These are phyloP conservation scores for Gaultheria prostrata DNA, from an alignment of 148 eudicot species.

Conservation along the genomic window DNA sequence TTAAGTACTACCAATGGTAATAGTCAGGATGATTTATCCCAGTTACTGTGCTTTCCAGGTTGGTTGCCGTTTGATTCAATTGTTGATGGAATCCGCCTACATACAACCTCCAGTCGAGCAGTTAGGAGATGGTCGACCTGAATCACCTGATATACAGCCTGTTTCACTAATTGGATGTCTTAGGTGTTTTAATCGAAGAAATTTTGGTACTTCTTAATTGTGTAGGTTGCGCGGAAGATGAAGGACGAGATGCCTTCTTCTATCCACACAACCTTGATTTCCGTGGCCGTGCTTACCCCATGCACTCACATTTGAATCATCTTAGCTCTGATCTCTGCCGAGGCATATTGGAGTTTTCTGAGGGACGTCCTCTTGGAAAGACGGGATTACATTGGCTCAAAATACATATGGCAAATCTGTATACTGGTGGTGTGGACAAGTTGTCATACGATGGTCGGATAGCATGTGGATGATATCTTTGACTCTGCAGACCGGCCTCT, in stretches of 20 bases:
- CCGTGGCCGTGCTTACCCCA: constrained; percentile 95
- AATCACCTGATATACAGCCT: too few relatives aligned
- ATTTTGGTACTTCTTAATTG: not conserved
- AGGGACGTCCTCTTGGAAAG: constrained; percentile 83
- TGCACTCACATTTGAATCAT: constrained; percentile 94
- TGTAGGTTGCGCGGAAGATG: too few relatives aligned
- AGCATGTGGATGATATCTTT: constrained; percentile 78
- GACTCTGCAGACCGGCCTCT: constrained; percentile 30
- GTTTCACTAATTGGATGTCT: not conserved
- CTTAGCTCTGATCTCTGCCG: constrained; percentile 90
- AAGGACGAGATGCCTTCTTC: constrained; percentile 88
- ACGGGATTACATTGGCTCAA: too few relatives aligned
- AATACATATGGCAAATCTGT: too few relatives aligned
- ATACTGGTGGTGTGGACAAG: too few relatives aligned
- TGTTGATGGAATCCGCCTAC: too few relatives aligned
- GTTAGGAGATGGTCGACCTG: too few relatives aligned
- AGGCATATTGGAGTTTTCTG: constrained; percentile 84
- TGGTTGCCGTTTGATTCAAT: constrained; percentile 39
- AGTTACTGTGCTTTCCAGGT: constrained; percentile 46
- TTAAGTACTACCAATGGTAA: not conserved
- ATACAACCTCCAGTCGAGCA: too few relatives aligned
- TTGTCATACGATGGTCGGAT: constrained; percentile 75
- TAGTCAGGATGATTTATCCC: not conserved
- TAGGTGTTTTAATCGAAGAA: too few relatives aligned
- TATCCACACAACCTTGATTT: constrained; percentile 98